These are phyloP conservation scores for Podaxis sp. DNA, from an alignment of 768 basidiomycete genomes.

Conservation along the genomic window DNA sequence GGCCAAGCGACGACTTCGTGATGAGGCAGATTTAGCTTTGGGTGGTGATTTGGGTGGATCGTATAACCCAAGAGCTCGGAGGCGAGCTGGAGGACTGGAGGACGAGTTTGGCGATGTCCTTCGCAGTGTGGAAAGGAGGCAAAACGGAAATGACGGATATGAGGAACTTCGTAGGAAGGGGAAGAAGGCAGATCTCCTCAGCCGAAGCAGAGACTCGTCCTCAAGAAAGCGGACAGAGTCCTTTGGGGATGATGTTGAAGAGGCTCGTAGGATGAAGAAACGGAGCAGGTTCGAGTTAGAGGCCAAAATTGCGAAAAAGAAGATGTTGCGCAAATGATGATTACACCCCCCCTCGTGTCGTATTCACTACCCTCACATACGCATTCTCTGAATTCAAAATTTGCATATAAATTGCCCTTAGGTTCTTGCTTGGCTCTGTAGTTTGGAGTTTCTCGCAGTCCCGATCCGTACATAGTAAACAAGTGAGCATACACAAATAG, in stretches of 20 bases:
- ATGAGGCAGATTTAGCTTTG: constrained; percentile 86
- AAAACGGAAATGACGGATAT: constrained; percentile 66
- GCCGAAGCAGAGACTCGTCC: constrained; percentile 45
- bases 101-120: constrained; percentile 86
- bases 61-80: constrained; percentile 49
- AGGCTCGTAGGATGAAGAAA: constrained; percentile 33
- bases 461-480: neutral
- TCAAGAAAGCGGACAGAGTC: constrained; percentile 25
- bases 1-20: constrained; percentile 60
- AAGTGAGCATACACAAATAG: neutral
- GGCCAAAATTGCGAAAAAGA: constrained; percentile 40
- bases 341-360: neutral
- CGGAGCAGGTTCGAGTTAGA: constrained; percentile 50
- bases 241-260: constrained; percentile 28
- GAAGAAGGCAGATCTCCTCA: constrained; percentile 59
- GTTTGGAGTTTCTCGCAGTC: neutral
- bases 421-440: no score
- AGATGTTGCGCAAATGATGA: constrained; percentile 19
- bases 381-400: no score
- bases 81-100: constrained; percentile 68
- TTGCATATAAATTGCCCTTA: no score
- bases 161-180: constrained; percentile 73
- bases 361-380: neutral
- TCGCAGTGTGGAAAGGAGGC: constrained; percentile 50
- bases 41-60: constrained; percentile 59